Evolutionary conservation across 2,329 filamentous ascomycete species (phyloP).

Genomic region (Fusarium chlamydosporum): DNA sequence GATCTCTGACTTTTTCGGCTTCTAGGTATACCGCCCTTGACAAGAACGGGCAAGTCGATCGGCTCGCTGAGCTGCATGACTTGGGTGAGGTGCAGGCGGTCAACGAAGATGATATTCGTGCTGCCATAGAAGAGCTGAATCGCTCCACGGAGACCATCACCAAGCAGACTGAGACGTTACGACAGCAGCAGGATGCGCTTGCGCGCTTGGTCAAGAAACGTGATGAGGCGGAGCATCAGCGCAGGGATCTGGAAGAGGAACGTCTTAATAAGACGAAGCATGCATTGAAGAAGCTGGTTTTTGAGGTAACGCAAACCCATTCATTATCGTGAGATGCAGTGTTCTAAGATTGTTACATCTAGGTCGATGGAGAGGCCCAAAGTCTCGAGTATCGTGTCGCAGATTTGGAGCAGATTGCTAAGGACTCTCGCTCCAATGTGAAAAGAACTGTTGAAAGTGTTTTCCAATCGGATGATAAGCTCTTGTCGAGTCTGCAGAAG

Average conservation of each 20-base stretch:
- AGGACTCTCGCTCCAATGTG: conserved; percentile 61
- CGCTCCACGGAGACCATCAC: conserved; percentile 74
- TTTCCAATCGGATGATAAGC: conserved; percentile 73
- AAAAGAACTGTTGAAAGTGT: conserved; percentile 64
- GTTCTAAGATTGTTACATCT: conserved; percentile 13
- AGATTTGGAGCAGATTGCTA: conserved; percentile 67
- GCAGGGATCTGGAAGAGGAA: conserved; percentile 51
- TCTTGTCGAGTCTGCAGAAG: conserved; percentile 75
- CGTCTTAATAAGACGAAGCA: conserved; percentile 53
- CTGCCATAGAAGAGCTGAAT: conserved; percentile 74
- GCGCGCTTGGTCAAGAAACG: conserved; percentile 63
- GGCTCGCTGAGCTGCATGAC: conserved; percentile 62
- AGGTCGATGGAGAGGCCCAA: conserved; percentile 66
- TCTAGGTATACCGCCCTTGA: conserved; percentile 66
- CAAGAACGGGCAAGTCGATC: conserved; percentile 63
- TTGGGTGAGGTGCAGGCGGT: conserved; percentile 65
- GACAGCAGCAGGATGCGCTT: conserved; percentile 73
- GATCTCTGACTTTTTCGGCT: conserved; percentile 25
- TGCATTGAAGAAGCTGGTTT: conserved; percentile 59
- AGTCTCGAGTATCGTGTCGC: conserved; percentile 61
- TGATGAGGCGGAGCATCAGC: conserved; percentile 50
- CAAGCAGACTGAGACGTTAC: conserved; percentile 73
- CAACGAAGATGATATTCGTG: conserved; percentile 70
- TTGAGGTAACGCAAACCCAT: conserved; percentile 54
- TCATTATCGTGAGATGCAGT: background rate